Conservation (phyloP, 192 early-diverging fungal species). For the Phlyctochytrium arcticum region DNA sequence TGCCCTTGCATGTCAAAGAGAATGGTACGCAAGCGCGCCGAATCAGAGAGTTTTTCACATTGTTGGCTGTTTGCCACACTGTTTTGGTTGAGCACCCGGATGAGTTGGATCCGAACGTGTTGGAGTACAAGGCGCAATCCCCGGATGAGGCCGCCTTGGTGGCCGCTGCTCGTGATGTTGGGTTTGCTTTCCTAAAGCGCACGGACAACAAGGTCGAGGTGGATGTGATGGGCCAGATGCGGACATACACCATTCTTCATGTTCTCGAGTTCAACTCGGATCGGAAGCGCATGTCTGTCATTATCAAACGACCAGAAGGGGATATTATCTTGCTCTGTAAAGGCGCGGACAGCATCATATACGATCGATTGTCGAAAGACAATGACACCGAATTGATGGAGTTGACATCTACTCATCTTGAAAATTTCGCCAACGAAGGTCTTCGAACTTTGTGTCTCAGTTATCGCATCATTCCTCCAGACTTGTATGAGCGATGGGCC, state of each 20-base stretch:
- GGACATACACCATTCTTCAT: slow-evolving; percentile 74
- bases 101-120: not conserved
- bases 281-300: slow-evolving; percentile 91
- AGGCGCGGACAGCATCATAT: slow-evolving; percentile 95
- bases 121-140: slow-evolving; percentile 85
- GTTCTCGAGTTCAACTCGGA: slow-evolving; percentile 94
- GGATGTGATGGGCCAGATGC: slow-evolving; percentile 70
- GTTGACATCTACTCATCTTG: slow-evolving; percentile 36
- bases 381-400: slow-evolving; percentile 45
- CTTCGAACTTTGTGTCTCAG: slow-evolving; percentile 87
- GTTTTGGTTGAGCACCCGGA: slow-evolving; percentile 74
- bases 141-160: slow-evolving; percentile 97
- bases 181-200: slow-evolving; percentile 78
- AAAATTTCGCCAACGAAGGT: slow-evolving; percentile 56
- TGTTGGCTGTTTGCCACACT: slow-evolving; percentile 91
- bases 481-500: slow-evolving; percentile 75
- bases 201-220: slow-evolving; percentile 65
- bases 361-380: slow-evolving; percentile 64
- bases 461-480: slow-evolving; percentile 66
- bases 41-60: slow-evolving; percentile 79
- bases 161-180: slow-evolving; percentile 80
- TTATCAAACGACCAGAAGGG: slow-evolving; percentile 75
- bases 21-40: slow-evolving; percentile 48
- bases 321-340: slow-evolving; percentile 83
- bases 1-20: slow-evolving; percentile 71